Evolutionary conservation across 371 early-diverging fungal species (phyloP), one percentile per base, ranked within the genome.

Genomic region (Lichtheimia corymbifera): DNA sequence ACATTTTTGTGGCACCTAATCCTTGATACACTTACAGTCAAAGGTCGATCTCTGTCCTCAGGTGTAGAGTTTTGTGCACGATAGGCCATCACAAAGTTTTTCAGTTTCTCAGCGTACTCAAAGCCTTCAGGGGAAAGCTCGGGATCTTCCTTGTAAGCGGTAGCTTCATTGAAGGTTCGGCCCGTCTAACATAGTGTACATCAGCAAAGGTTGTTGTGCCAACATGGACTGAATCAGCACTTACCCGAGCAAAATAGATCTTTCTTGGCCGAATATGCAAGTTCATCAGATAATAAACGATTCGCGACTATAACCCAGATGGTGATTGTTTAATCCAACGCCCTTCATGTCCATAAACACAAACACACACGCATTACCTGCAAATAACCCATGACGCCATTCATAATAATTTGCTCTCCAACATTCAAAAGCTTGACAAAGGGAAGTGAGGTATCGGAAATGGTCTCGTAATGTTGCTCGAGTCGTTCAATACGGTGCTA

Each of bases 261-360:
- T 87, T 89, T 20, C 95, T 81, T 17, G 97, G 94, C 22, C 88
- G 84, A 58, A 93, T 96, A 77, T 98, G 97, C 41, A 98, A 83
- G 74, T 98, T 98, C 98, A 97, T 97, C 58, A 97, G 74, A 66
- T 93, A 97, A 77, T 94, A 97, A 13, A 95, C 95, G 49, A 98
- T 86, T 6, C 96, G 89, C 53, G 94, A 91, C 83, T 90, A 79
- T 14, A 51, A n/a, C 28, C 3, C n/a, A 24, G 11, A 22, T 15
- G 22, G 7, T 24, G 25, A n/a, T 20, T 20, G 50, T 22, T 22
- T 24, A 25, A 0, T 4, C 18, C 7, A 25, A 51, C 1, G 9
- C 27, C 15, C 22, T 4, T 12, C n/a, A 12, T 28, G n/a, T 52
- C 30, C 17, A 28, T 28, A 3, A 52, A 28, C 28, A 35, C 9